Conservation (phyloP, 1,139 yeast species). For the Hanseniaspora uvarum region DNA sequence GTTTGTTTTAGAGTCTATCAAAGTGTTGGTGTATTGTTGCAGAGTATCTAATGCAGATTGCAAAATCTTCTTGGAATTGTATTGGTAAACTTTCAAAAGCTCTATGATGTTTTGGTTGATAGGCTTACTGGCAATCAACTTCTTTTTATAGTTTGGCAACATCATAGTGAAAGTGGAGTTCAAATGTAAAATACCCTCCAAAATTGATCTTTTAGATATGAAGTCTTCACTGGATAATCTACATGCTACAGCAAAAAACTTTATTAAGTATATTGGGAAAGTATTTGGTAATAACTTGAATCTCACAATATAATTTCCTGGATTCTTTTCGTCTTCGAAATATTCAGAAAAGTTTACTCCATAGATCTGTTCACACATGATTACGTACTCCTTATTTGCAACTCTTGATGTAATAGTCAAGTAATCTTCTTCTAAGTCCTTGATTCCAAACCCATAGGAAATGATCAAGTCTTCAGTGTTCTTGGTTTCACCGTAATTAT, state of each 20-base stretch:
- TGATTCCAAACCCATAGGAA: conserved; percentile 56
- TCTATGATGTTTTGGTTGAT: conserved; percentile 22
- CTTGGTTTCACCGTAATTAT: conserved; percentile 70
- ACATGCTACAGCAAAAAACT: conserved; percentile 29
- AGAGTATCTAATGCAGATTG: conserved; percentile 40
- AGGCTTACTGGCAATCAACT: conserved; percentile 19
- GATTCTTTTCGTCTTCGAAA: conserved; percentile 19
- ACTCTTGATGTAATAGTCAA: conserved; percentile 49
- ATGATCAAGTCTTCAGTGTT: conserved; percentile 61
- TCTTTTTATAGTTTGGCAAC: conserved; percentile 29
- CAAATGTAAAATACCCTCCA: conserved; percentile 38
- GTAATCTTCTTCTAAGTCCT: conserved; percentile 44
- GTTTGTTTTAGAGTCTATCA: conserved; percentile 26
- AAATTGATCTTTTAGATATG: conserved; percentile 28
- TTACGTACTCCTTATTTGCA: conserved; percentile 29
- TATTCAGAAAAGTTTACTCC: conserved; percentile 22
- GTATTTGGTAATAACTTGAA: conserved; percentile 19
- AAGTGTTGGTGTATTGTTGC: conserved; percentile 42
- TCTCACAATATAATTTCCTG: conserved; percentile 23
- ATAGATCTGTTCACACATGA: conserved; percentile 19
- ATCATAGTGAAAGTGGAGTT: conserved; percentile 44
- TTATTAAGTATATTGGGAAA: conserved; percentile 26
- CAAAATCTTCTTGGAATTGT: conserved; percentile 42
- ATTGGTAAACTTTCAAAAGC: conserved; percentile 35
- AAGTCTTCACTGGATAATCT: conserved; percentile 26